Conservation (phyloP, 2,329 filamentous ascomycete species). For the Penicillium glabrum region DNA sequence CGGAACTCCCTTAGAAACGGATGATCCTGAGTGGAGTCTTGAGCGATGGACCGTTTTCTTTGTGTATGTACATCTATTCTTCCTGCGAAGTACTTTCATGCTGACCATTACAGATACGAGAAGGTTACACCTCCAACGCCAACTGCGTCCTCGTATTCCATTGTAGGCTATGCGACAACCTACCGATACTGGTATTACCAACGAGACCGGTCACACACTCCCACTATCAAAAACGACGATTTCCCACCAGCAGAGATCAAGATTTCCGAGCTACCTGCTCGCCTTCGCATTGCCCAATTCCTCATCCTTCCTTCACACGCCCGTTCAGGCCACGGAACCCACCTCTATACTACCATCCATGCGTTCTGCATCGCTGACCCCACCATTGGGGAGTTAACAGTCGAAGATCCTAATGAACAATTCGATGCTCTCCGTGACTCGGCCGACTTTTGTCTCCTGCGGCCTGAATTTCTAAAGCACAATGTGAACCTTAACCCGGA, state of each 20-base stretch:
- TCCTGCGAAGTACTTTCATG: neutral
- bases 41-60: conserved; percentile 93
- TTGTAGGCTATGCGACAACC: conserved; percentile 86
- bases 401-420: conserved; percentile 83
- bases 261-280: conserved; percentile 67
- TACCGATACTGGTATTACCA: conserved; percentile 75
- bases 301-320: conserved; percentile 87
- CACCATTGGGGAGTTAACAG: conserved; percentile 77
- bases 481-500: conserved; percentile 50
- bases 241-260: conserved; percentile 45
- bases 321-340: conserved; percentile 71
- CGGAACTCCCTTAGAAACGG: conserved; percentile 71
- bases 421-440: conserved; percentile 66
- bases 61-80: conserved; percentile 53
- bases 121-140: conserved; percentile 47
- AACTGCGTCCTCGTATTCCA: conserved; percentile 65
- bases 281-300: conserved; percentile 89
- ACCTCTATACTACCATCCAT: conserved; percentile 80
- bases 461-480: conserved; percentile 50
- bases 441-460: conserved; percentile 59
- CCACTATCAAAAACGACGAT: conserved; percentile 43
- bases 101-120: conserved; percentile 52
- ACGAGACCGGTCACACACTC: conserved; percentile 37
- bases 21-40: conserved; percentile 69
- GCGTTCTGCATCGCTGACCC: conserved; percentile 64